Percentiles rank a stretch among this genome's conserved stretches.
Conservation (phyloP, 805 yeast genomes). For the Pachysolen tannophilus region DNA sequence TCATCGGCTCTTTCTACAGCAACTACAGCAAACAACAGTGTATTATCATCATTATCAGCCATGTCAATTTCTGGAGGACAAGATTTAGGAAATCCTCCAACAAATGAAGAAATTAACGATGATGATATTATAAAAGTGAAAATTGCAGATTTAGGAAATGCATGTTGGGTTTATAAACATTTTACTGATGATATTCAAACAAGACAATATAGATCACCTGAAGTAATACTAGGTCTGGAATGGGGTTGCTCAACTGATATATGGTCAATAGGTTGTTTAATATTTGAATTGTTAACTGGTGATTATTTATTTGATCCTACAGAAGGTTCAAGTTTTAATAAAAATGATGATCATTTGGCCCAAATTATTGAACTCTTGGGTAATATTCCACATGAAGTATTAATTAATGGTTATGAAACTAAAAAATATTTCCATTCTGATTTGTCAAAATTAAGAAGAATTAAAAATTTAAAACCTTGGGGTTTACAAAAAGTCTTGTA, state of each 20-base stretch:
- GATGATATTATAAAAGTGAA: constrained; percentile 36
- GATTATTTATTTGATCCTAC: constrained; percentile 59
- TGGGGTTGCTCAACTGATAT: constrained; percentile 62
- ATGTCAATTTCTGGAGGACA: constrained; percentile 27
- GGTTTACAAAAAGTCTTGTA: constrained; percentile 68
- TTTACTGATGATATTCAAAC: constrained; percentile 66
- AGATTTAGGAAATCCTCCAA: constrained; percentile 24
- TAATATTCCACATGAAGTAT: constrained; percentile 44
- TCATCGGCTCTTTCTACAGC: constrained; percentile 1
- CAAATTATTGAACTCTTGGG: constrained; percentile 46
- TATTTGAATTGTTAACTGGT: constrained; percentile 54
- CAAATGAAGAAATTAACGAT: constrained; percentile 26
- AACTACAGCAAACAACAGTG: constrained; percentile 14
- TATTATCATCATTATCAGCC: constrained; percentile 29
- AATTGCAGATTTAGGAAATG: constrained; percentile 65
- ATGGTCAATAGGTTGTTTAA: constrained; percentile 53
- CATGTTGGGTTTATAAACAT: constrained; percentile 56
- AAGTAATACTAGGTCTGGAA: constrained; percentile 45
- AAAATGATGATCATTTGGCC: constrained; percentile 57
- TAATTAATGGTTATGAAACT: constrained; percentile 55
- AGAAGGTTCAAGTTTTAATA: constrained; percentile 34
- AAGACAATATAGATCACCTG: constrained; percentile 61
- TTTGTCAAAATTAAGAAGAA: constrained; percentile 51
- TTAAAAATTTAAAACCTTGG: constrained; percentile 84
- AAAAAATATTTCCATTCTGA: constrained; percentile 25